Evolutionary conservation across 2,329 filamentous ascomycete genomes (phyloP), one percentile per base, ranked within the genome.

Genomic region (Trichoderma afroharzianum): DNA sequence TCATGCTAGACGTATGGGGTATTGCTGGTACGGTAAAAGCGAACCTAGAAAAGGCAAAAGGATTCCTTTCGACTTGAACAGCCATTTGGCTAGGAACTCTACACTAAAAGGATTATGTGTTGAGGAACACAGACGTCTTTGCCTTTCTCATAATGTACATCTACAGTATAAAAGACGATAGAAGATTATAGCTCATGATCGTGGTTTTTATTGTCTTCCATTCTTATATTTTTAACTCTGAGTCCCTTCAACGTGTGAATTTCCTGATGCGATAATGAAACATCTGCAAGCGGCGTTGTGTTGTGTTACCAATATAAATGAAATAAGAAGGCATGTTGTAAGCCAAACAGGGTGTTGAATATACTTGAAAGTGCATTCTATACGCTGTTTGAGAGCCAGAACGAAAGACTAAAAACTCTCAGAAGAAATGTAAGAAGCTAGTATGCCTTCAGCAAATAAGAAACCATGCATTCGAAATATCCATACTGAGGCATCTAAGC

Each of bases 1-100:
- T 70, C 14, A 55, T 70, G 58, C 24, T 63, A n/a, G 68, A 70
- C 15, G 68, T 70, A 9, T 70, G 68, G 68, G 58, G 58, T n/a
- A 36, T 70, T 18, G 43, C 58, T 1, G 63, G 53, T 18, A 15
- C 39, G 14, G 15, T 32, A 24, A 70, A 63, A n/a, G 30, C 58
- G 5, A 70, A 24, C 7, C n/a, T 68, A 21, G 64, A 68, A 5
- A 43, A 58, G 55, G 64, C 64, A 8, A 58, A 26, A n/a, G 53
- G 43, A 2, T 43, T 43, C 6, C 5, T 68, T 67, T 26, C 30
- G 15, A 28, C 6, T 4, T 53, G 21, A 50, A 33, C 3, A 3
- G 14, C 12, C 55, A 32, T 28, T 15, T 47, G n/a, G 18, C 43
- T 11, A 21, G 11, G n/a, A 50, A 21, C 43, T 50, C 43, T 21